phyloP scores from a whole-genome alignment of 1,139 yeast species.

The Taphrina confusa region DNA sequence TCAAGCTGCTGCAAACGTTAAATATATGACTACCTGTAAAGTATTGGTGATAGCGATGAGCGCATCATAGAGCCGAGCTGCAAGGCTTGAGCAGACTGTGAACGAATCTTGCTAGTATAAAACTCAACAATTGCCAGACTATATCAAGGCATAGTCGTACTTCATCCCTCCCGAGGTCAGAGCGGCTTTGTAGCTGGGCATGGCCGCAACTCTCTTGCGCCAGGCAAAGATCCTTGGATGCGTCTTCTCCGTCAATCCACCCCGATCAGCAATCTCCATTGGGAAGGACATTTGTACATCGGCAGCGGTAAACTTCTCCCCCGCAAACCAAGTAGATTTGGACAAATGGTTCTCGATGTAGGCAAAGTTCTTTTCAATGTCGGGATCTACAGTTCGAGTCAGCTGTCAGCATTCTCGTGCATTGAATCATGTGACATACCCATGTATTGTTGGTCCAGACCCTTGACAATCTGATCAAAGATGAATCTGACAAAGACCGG shows the following conservation, averaged over 20 bases:
- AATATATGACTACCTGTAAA: too few relatives aligned
- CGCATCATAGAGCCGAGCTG: too few relatives aligned
- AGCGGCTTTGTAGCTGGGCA: constrained; percentile 19
- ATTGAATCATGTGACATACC: constrained; percentile 45
- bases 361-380: constrained; percentile 38
- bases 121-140: too few relatives aligned
- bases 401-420: constrained; percentile 41
- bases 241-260: background rate
- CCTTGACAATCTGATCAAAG: constrained; percentile 18
- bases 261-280: constrained; percentile 37
- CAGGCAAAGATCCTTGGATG: constrained; percentile 32
- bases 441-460: constrained; percentile 17
- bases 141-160: constrained; percentile 16
- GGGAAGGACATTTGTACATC: constrained; percentile 53
- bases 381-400: constrained; percentile 42
- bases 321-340: constrained; percentile 58
- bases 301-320: constrained; percentile 59
- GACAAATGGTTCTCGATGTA: constrained; percentile 51
- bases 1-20: too few relatives aligned
- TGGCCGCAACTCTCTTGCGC: constrained; percentile 31
- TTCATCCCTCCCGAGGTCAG: constrained; percentile 10
- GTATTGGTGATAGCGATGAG: too few relatives aligned
- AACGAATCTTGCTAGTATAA: too few relatives aligned
- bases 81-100: too few relatives aligned
- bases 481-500: constrained; percentile 52